Percentiles rank a stretch among this genome's conserved stretches.
phyloP scores from a whole-genome alignment of 176 grass and related monocot species.

The Canna indica region DNA sequence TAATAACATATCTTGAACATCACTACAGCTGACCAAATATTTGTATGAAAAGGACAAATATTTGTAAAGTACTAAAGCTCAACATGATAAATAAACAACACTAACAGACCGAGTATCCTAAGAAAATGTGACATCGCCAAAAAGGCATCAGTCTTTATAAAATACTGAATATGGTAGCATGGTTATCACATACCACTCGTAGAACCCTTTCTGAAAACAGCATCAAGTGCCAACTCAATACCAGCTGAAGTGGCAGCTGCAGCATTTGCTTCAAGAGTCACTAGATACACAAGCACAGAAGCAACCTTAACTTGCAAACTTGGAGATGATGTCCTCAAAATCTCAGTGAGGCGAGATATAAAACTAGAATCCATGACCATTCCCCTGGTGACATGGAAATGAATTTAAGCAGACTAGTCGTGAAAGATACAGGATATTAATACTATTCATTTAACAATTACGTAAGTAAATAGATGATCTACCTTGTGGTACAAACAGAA shows the following conservation, averaged over 20 bases:
- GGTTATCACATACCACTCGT: slow-evolving; percentile 25
- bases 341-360: slow-evolving; percentile 32
- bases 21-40: no score
- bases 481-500: background rate
- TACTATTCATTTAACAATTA: background rate
- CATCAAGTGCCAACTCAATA: slow-evolving; percentile 35
- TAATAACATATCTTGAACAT: no score
- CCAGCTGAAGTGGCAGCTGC: slow-evolving; percentile 38
- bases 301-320: slow-evolving; percentile 48
- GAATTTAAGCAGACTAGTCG: background rate
- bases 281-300: slow-evolving; percentile 43
- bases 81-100: background rate
- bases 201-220: slow-evolving; percentile 37
- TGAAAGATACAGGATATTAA: background rate
- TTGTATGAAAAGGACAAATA: no score
- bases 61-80: background rate
- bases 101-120: background rate
- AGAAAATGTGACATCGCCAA: background rate
- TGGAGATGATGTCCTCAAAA: slow-evolving; percentile 46
- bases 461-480: background rate
- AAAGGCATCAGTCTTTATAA: background rate
- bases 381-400: slow-evolving; percentile 18
- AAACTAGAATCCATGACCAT: slow-evolving; percentile 33
- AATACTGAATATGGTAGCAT: background rate
- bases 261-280: slow-evolving; percentile 36